phyloP scores from a whole-genome alignment of 2,329 filamentous ascomycete species.

The Phaeomoniella chlamydospora region DNA sequence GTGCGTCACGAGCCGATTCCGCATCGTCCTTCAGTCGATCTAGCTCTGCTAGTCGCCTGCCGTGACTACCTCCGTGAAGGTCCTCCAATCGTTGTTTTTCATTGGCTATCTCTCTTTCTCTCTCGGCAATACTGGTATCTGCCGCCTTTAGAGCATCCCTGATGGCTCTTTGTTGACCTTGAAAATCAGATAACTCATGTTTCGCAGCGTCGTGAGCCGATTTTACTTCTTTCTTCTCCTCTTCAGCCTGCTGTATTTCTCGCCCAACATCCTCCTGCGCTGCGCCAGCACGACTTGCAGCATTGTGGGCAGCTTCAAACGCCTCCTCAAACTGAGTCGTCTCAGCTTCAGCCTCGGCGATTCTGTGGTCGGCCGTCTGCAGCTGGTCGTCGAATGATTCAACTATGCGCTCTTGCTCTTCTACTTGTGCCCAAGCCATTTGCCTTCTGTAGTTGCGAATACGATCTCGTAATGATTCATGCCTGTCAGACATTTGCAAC shows the following conservation, averaged over 20 bases:
- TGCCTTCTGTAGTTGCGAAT: slow-evolving; percentile 48
- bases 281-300: slow-evolving; percentile 14
- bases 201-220: slow-evolving; percentile 39
- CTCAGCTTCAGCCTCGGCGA: slow-evolving; percentile 29
- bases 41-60: slow-evolving; percentile 44
- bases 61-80: slow-evolving; percentile 55
- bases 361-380: slow-evolving; percentile 25
- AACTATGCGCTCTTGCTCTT: slow-evolving; percentile 49
- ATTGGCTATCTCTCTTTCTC: slow-evolving; percentile 29
- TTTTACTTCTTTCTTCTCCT: slow-evolving; percentile 34
- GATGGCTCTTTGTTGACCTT: slow-evolving; percentile 53
- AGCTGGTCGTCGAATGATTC: slow-evolving; percentile 22
- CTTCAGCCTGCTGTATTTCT: slow-evolving; percentile 26
- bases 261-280: slow-evolving; percentile 25
- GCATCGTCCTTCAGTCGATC: slow-evolving; percentile 40
- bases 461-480: slow-evolving; percentile 48
- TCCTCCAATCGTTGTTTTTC: slow-evolving; percentile 45
- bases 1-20: slow-evolving; percentile 26
- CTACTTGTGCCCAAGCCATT: slow-evolving; percentile 77
- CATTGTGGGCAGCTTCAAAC: slow-evolving; percentile 22
- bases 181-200: slow-evolving; percentile 37
- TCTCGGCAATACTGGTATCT: slow-evolving; percentile 25
- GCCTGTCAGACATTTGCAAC: slow-evolving; percentile 50
- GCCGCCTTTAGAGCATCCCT: slow-evolving; percentile 37
- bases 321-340: slow-evolving; percentile 29